These are phyloP conservation scores for Aspergillus calidoustus DNA, from an alignment of 2,329 filamentous ascomycete genomes.

Conservation along the genomic window DNA sequence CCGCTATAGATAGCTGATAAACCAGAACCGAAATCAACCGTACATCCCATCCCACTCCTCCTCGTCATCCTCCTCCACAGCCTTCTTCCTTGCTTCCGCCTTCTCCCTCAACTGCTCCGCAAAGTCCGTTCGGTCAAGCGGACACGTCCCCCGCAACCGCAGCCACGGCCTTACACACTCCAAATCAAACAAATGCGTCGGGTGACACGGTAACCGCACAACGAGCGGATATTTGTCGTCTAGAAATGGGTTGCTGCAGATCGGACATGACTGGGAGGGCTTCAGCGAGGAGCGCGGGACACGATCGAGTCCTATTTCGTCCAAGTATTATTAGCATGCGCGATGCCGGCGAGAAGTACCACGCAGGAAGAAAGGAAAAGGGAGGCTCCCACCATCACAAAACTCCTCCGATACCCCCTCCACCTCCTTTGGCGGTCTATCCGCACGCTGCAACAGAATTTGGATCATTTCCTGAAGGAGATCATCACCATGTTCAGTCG, in stretches of 20 bases:
- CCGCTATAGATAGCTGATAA: not conserved
- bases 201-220: constrained; percentile 65
- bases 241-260: constrained; percentile 64
- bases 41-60: constrained; percentile 57
- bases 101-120: constrained; percentile 59
- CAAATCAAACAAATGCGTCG: constrained; percentile 66
- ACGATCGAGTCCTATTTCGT: constrained; percentile 56
- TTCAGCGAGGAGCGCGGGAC: constrained; percentile 62
- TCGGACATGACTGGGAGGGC: constrained; percentile 59
- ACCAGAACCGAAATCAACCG: constrained; percentile 28
- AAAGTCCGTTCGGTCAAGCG: constrained; percentile 64
- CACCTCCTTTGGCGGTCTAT: constrained; percentile 63
- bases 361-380: not conserved
- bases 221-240: constrained; percentile 69
- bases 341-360: not conserved
- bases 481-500: constrained; percentile 37
- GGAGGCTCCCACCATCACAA: constrained; percentile 52
- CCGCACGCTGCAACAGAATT: constrained; percentile 58
- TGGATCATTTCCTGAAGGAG: constrained; percentile 61
- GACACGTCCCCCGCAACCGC: constrained; percentile 66
- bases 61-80: constrained; percentile 48
- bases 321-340: not conserved
- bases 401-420: constrained; percentile 66
- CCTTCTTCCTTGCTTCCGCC: constrained; percentile 53
- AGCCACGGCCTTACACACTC: constrained; percentile 70